These are phyloP conservation scores for Ganoderma resinaceum DNA, from an alignment of 1,284 basidiomycete species.

Conservation along the genomic window DNA sequence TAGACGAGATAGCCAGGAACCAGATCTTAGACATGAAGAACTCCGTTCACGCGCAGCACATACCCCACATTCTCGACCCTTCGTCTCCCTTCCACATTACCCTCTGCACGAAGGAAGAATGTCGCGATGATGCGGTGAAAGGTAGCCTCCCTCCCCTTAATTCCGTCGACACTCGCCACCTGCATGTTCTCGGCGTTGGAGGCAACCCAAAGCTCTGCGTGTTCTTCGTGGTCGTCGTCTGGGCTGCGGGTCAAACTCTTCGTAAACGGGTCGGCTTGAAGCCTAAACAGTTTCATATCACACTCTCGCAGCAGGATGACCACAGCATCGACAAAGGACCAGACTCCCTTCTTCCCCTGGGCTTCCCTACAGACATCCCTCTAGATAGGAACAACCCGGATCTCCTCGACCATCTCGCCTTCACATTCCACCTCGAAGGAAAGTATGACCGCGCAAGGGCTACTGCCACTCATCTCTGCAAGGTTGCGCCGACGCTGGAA, in stretches of 20 bases:
- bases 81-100: conserved; percentile 49
- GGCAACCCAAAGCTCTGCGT: conserved; percentile 43
- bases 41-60: conserved; percentile 14
- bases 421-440: conserved; percentile 50
- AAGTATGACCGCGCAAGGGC: conserved; percentile 45
- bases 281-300: conserved; percentile 63
- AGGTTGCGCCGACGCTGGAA: conserved; percentile 43
- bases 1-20: conserved; percentile 41
- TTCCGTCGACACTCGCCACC: conserved; percentile 22
- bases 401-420: conserved; percentile 56
- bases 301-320: conserved; percentile 50
- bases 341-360: conserved; percentile 47
- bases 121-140: conserved; percentile 24
- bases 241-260: conserved; percentile 59
- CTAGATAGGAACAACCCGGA: conserved; percentile 37
- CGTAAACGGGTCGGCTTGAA: conserved; percentile 55
- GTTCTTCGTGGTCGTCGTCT: conserved; percentile 59
- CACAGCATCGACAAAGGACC: conserved; percentile 56
- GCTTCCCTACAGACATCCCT: conserved; percentile 27
- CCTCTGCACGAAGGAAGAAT: conserved; percentile 46
- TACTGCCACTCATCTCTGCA: conserved; percentile 44
- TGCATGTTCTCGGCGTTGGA: conserved; percentile 47
- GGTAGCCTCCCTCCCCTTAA: conserved; percentile 16
- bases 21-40: conserved; percentile 22
- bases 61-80: conserved; percentile 19